Base-by-base conservation (phyloP, 108 stramenopile genomes). In the Nannochloropsis salina region DNA sequence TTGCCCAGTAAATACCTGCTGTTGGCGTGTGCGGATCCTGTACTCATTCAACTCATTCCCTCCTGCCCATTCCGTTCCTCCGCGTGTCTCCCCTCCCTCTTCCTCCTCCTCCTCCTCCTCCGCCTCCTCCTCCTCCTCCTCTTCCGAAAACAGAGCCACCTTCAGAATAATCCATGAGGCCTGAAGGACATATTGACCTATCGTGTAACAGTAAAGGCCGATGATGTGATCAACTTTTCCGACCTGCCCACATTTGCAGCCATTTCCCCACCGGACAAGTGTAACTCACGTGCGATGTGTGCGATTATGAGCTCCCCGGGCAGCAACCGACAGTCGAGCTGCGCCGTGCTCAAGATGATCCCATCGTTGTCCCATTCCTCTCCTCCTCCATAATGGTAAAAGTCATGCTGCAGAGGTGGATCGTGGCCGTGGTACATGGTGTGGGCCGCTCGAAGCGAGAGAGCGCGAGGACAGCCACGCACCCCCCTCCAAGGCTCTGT, bases 261-360 rank as follows among this genome's bases (percentile, higher is more conserved):
- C 61, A 74, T 74, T 74, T 74, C 61, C 61, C 31, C 31, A 31
- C 31, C 31, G 31, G 31, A 1, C 31, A 31, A 74, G 4, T 74
- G 15, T 3, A 15, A 74, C 61, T 74, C 61, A 74, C 61, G 15
- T n/a, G 15, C n/a, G 3, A 74, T n/a, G 61, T n/a, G n/a, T 15
- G 61, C 61, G 8, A 74, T n/a, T n/a, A 74, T 6, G 61, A 74
- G 61, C 61, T 74, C 61, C 20, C 61, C 61, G 15, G 61, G 61
- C 4, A 74, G 61, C 61, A 74, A n/a, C 61, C 61, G 15, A n/a
- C 61, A 74, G n/a, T 74, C 61, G 20, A 74, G 61, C 61, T 74
- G 61, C 61, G 61, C 61, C 61, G 61, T 74, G n/a, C 61, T 74
- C 61, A 74, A n/a, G 61, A 74, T 74, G 20, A 74, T 74, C 61